Conservation (phyloP, 352 stramenopile species). For the Discostella stelligera region DNA sequence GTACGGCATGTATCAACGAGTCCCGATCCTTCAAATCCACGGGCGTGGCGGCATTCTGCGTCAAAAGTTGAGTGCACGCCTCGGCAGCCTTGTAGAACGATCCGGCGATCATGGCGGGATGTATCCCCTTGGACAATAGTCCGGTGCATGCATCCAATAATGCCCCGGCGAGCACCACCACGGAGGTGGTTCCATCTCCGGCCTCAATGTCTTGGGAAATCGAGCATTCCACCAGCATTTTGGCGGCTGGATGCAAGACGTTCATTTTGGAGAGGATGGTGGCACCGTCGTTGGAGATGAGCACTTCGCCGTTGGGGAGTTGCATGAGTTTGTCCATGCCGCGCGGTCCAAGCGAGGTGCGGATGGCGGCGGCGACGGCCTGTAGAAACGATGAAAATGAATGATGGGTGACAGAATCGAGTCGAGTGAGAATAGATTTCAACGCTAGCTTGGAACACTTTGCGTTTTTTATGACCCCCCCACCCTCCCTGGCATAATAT, state of each 20-base stretch:
- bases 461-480: too few species aligned
- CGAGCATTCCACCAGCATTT: constrained; percentile 99
- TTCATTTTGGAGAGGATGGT: constrained; percentile 98
- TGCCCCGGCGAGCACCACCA: constrained; percentile 98
- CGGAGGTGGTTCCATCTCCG: constrained; percentile 93
- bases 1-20: constrained; percentile 95
- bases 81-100: constrained; percentile 90
- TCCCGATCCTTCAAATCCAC: constrained; percentile 93
- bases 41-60: constrained; percentile 87
- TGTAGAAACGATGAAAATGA: constrained; percentile 86
- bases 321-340: constrained; percentile 99
- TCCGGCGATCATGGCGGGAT: constrained; percentile 97
- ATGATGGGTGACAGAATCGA: too few species aligned
- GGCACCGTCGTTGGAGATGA: constrained; percentile 99
- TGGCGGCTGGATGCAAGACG: constrained; percentile 95
- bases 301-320: constrained; percentile 94
- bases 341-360: constrained; percentile 95
- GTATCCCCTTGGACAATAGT: constrained; percentile 90
- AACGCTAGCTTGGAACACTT: too few species aligned
- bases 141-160: constrained; percentile 93
- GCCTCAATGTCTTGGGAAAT: constrained; percentile 99
- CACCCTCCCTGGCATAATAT: too few species aligned
- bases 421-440: too few species aligned
- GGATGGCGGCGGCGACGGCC: constrained; percentile 96
- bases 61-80: constrained; percentile 85